A percentile compares a stretch with the other conserved stretches of the same genome.
These are phyloP conservation scores for Talaromyces sp. DNA, from an alignment of 2,329 filamentous ascomycete genomes.

Conservation along the genomic window DNA sequence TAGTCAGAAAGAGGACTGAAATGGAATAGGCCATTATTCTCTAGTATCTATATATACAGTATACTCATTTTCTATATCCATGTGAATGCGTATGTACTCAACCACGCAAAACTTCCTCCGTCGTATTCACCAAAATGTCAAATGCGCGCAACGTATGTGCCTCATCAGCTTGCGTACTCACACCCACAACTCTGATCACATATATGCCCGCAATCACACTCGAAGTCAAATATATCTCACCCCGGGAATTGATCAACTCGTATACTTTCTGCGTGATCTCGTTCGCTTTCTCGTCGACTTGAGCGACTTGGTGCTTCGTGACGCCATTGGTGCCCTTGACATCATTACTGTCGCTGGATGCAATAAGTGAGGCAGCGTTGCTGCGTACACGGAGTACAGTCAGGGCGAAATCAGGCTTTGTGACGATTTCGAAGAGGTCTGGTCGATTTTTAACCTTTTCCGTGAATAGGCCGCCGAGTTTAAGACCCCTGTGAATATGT, in stretches of 20 bases:
- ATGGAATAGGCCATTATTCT: background rate
- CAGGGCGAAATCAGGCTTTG: slow-evolving; percentile 71
- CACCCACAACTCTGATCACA: slow-evolving; percentile 77
- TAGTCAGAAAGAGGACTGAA: too few species aligned
- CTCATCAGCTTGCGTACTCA: slow-evolving; percentile 65
- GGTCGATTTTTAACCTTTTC: slow-evolving; percentile 53
- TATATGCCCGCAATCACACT: slow-evolving; percentile 69
- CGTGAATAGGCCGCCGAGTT: slow-evolving; percentile 67
- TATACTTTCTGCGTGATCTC: slow-evolving; percentile 69
- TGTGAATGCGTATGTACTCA: background rate
- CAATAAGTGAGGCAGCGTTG: slow-evolving; percentile 20
- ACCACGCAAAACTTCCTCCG: slow-evolving; percentile 50
- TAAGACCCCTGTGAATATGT: slow-evolving; percentile 67
- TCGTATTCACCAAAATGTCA: slow-evolving; percentile 63
- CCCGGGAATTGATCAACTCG: slow-evolving; percentile 66
- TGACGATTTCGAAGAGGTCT: slow-evolving; percentile 74
- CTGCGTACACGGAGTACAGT: slow-evolving; percentile 68
- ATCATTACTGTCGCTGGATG: slow-evolving; percentile 19
- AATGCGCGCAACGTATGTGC: slow-evolving; percentile 70
- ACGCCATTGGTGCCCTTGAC: slow-evolving; percentile 24
- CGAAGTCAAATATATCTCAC: slow-evolving; percentile 78
- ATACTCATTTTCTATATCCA: background rate
- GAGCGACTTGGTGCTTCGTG: slow-evolving; percentile 26
- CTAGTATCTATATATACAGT: background rate
- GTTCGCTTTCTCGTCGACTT: slow-evolving; percentile 57